Percentiles rank a stretch among this genome's conserved stretches.
phyloP scores from a whole-genome alignment of 108 stramenopile genomes.

The Mediolabrus comicus region DNA sequence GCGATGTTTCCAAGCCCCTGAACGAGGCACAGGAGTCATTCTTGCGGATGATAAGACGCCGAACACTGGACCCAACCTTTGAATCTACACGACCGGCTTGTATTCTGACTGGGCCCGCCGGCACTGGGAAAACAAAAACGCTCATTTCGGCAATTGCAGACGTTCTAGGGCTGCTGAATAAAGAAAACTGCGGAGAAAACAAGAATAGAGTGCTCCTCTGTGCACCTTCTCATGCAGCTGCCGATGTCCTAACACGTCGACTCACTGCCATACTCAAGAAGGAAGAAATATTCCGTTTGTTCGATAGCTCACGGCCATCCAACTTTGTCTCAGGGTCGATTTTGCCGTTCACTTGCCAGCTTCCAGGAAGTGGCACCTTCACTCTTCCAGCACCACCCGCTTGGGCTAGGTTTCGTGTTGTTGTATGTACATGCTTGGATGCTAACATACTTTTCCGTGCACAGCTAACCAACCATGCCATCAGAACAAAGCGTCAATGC shows the following conservation, averaged over 20 bases:
- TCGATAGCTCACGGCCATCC: slow-evolving; percentile 41
- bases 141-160: slow-evolving; percentile 49
- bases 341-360: slow-evolving; percentile 50
- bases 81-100: slow-evolving; percentile 53
- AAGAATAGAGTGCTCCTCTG: slow-evolving; percentile 62
- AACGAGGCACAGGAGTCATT: slow-evolving; percentile 52
- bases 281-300: slow-evolving; percentile 58
- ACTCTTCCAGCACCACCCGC: slow-evolving; percentile 44
- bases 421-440: slow-evolving; percentile 72
- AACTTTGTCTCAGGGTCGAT: slow-evolving; percentile 55
- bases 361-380: slow-evolving; percentile 36
- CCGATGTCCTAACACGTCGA: slow-evolving; percentile 64
- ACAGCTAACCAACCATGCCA: slow-evolving; percentile 59
- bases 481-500: slow-evolving; percentile 49
- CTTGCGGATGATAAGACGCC: slow-evolving; percentile 56
- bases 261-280: slow-evolving; percentile 33
- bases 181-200: not conserved
- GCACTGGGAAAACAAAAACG: slow-evolving; percentile 67
- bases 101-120: slow-evolving; percentile 76
- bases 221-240: slow-evolving; percentile 73
- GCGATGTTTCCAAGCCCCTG: slow-evolving; percentile 20
- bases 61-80: slow-evolving; percentile 52
- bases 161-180: slow-evolving; percentile 29
- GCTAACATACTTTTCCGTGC: slow-evolving; percentile 60
- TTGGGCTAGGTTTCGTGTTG: slow-evolving; percentile 52